A percentile compares a stretch with the other conserved stretches of the same genome.
Evolutionary conservation across 192 early-diverging fungal genomes (phyloP).

Genomic region (Coemansia sp.): DNA sequence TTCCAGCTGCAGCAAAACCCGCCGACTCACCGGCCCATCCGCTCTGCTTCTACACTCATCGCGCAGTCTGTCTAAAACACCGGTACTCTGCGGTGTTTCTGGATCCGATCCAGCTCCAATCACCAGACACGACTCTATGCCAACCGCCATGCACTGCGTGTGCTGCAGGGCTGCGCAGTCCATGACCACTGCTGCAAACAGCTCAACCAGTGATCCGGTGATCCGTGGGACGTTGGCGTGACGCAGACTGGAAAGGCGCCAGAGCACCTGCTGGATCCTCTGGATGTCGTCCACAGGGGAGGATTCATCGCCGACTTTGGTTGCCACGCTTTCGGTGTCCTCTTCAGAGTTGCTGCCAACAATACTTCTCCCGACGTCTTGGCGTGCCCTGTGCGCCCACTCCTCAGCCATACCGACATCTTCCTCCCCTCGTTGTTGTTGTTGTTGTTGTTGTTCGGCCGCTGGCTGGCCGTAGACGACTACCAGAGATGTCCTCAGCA

Average conservation of each 20-base stretch:
- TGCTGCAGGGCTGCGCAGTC: constrained; percentile 8
- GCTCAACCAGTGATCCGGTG: constrained; percentile 7
- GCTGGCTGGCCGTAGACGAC: constrained; percentile 5
- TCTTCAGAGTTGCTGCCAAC: constrained; percentile 7
- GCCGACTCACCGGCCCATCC: neutral
- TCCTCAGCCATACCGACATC: neutral
- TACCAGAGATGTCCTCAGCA: constrained; percentile 9
- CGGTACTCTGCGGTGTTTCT: neutral
- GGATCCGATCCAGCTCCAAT: neutral
- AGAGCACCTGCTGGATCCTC: constrained; percentile 27
- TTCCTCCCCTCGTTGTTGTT: neutral
- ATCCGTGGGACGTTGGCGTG: constrained; percentile 11
- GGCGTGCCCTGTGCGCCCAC: constrained; percentile 21
- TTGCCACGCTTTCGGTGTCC: neutral
- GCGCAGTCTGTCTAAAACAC: neutral
- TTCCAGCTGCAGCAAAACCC: constrained; percentile 9
- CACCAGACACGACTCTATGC: constrained; percentile 30
- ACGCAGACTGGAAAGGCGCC: constrained; percentile 35
- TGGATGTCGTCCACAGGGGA: constrained; percentile 1
- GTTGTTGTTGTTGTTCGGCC: neutral
- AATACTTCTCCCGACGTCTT: constrained; percentile 9
- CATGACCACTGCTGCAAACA: constrained; percentile 21
- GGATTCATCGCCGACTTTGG: neutral
- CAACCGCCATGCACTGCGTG: constrained; percentile 13
- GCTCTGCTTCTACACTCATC: neutral